These are phyloP conservation scores for Stemphylium beticola DNA, from an alignment of 2,329 filamentous ascomycete genomes.

Conservation along the genomic window DNA sequence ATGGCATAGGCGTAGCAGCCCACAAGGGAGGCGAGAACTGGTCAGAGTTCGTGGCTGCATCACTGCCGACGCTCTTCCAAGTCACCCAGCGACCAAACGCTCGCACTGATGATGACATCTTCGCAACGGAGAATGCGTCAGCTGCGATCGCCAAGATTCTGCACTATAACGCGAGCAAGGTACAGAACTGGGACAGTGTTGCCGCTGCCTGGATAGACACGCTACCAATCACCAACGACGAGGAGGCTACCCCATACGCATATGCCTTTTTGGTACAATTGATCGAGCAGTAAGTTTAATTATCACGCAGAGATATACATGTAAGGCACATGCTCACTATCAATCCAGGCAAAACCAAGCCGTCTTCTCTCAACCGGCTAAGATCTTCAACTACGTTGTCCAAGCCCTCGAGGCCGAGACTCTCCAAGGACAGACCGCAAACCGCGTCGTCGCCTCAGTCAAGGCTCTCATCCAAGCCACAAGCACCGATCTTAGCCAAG, in stretches of 20 bases:
- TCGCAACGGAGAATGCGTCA: slow-evolving; percentile 96
- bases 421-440: slow-evolving; percentile 81
- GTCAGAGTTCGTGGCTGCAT: slow-evolving; percentile 83
- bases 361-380: slow-evolving; percentile 76
- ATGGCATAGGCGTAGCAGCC: slow-evolving; percentile 93
- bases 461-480: slow-evolving; percentile 78
- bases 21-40: slow-evolving; percentile 88
- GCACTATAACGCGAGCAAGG: slow-evolving; percentile 81
- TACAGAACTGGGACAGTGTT: slow-evolving; percentile 77
- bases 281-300: slow-evolving; percentile 83
- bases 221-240: slow-evolving; percentile 89
- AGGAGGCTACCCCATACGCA: slow-evolving; percentile 95
- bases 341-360: slow-evolving; percentile 77
- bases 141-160: slow-evolving; percentile 97
- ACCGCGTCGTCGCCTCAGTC: slow-evolving; percentile 75
- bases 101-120: slow-evolving; percentile 89
- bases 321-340: neutral
- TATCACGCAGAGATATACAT: neutral
- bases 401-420: slow-evolving; percentile 91
- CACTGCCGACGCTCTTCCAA: slow-evolving; percentile 82
- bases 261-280: slow-evolving; percentile 91
- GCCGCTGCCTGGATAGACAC: slow-evolving; percentile 89
- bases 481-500: slow-evolving; percentile 74
- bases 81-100: slow-evolving; percentile 81
- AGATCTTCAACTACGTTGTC: slow-evolving; percentile 83